Conservation (phyloP, 2,329 filamentous ascomycete species). For the Ceratocystis eucalypticola region DNA sequence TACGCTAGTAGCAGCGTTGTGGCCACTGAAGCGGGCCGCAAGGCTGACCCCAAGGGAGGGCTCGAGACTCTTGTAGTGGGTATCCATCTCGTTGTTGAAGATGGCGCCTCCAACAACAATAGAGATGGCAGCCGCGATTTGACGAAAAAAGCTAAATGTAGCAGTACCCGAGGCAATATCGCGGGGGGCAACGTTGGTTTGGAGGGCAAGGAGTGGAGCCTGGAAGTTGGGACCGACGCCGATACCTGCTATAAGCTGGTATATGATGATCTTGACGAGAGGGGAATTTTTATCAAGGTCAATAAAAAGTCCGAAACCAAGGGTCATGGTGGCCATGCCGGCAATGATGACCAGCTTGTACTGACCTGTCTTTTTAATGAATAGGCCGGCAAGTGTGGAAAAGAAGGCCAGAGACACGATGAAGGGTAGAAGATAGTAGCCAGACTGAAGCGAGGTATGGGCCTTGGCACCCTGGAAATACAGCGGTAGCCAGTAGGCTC, state of each 20-base stretch:
- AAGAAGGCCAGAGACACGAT: conserved; percentile 53
- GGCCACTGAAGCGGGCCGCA: conserved; percentile 42
- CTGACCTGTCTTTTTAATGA: conserved; percentile 50
- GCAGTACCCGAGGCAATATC: conserved; percentile 58
- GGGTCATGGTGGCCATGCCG: conserved; percentile 44
- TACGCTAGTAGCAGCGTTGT: conserved; percentile 47
- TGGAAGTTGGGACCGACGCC: conserved; percentile 59
- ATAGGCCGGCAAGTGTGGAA: conserved; percentile 43
- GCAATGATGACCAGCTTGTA: conserved; percentile 48
- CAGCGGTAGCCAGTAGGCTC: conserved; percentile 66
- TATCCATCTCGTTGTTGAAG: conserved; percentile 61
- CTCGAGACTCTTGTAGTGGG: conserved; percentile 36
- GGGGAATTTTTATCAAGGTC: conserved; percentile 43
- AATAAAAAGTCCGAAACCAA: conserved; percentile 53
- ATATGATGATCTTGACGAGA: conserved; percentile 45
- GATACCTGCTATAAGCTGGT: conserved; percentile 49
- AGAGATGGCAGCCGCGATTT: conserved; percentile 52
- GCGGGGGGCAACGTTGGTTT: conserved; percentile 45
- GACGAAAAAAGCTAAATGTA: conserved; percentile 53
- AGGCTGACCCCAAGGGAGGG: conserved; percentile 37
- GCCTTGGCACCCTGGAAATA: conserved; percentile 71
- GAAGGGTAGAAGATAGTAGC: conserved; percentile 60
- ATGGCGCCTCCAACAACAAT: conserved; percentile 65
- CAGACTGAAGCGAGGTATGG: conserved; percentile 54
- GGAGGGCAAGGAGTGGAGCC: conserved; percentile 52